Conservation (phyloP, 164 flowering plant genomes). For the Annona squamosa region DNA sequence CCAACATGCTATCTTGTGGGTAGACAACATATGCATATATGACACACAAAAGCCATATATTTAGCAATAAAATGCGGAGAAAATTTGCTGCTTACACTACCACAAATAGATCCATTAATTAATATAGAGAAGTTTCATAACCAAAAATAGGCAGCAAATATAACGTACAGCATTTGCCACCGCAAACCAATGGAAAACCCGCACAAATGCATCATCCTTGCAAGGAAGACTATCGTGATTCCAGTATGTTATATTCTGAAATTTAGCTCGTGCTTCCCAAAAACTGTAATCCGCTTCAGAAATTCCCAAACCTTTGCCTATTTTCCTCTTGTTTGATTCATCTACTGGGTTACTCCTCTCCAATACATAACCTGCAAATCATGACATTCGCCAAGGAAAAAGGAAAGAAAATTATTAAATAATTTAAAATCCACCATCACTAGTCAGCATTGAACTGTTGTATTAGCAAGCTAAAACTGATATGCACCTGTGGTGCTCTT, state of each 20-base stretch:
- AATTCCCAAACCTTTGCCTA: slow-evolving; percentile 26
- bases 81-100: no score
- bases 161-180: slow-evolving; percentile 74
- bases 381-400: neutral
- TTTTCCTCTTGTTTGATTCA: neutral
- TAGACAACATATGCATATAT: no score
- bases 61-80: no score
- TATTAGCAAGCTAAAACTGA: no score
- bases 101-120: no score
- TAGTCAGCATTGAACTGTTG: no score
- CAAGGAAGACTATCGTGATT: slow-evolving; percentile 84
- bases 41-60: no score
- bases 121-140: neutral
- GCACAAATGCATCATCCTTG: slow-evolving; percentile 54
- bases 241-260: slow-evolving; percentile 60
- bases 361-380: slow-evolving; percentile 54
- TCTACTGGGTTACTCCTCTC: slow-evolving; percentile 37
- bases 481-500: no score
- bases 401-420: neutral
- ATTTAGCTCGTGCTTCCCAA: slow-evolving; percentile 68
- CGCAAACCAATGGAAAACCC: slow-evolving; percentile 72
- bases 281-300: slow-evolving; percentile 25
- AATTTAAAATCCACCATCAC: neutral
- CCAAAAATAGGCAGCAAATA: neutral
- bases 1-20: no score